These are phyloP conservation scores for Hawksworthiomyces lignivorus DNA, from an alignment of 2,329 filamentous ascomycete species.

Conservation along the genomic window DNA sequence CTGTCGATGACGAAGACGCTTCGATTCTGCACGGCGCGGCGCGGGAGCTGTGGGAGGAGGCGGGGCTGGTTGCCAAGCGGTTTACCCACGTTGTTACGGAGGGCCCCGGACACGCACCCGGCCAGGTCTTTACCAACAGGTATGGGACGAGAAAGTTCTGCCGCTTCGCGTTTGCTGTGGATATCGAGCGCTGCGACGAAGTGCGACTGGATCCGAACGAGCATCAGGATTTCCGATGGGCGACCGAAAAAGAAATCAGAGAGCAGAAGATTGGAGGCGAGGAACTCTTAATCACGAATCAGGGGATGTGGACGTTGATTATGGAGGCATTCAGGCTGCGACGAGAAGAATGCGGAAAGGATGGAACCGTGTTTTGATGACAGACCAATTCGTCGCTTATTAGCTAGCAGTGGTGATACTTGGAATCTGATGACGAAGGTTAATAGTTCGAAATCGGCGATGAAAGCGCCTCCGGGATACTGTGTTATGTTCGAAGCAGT, in stretches of 20 bases:
- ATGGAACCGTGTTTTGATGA: no score
- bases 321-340: conserved; percentile 14
- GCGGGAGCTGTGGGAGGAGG: conserved; percentile 36
- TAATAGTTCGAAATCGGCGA: no score
- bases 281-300: conserved; percentile 3
- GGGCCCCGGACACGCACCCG: no score
- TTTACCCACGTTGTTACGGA: conserved; percentile 18
- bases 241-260: conserved; percentile 24
- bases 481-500: no score
- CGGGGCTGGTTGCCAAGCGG: conserved; percentile 23
- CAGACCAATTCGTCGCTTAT: no score
- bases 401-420: no score
- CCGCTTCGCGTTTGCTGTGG: conserved; percentile 22
- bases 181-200: conserved; percentile 13
- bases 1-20: conserved; percentile 13
- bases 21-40: conserved; percentile 29
- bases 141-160: conserved; percentile 14
- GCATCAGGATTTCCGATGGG: conserved; percentile 27
- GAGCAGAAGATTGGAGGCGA: conserved; percentile 6
- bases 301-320: conserved; percentile 2
- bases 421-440: no score
- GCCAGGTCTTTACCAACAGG: conserved; percentile 20
- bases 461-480: no score
- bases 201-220: conserved; percentile 24
- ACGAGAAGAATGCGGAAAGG: no score